Conservation (phyloP, 306 rosid species). For the Glycyrrhiza uralensis region DNA sequence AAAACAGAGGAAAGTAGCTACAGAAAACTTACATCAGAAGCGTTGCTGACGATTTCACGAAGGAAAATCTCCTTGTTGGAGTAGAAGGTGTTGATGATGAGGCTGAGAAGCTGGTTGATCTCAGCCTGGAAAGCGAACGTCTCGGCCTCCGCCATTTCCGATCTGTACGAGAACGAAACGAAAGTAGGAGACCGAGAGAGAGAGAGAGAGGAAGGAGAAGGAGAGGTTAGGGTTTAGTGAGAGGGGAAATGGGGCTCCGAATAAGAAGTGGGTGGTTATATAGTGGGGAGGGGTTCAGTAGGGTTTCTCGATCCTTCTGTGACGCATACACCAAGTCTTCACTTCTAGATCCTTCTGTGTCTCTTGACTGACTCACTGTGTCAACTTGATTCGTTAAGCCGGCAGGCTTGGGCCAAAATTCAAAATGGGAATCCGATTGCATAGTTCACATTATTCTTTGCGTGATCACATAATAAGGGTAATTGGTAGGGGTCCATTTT, state of each 20-base stretch:
- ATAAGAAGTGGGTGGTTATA: not conserved
- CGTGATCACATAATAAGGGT: too few relatives aligned
- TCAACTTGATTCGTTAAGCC: too few relatives aligned
- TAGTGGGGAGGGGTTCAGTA: slow-evolving; percentile 18
- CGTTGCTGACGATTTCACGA: slow-evolving; percentile 82
- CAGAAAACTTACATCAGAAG: slow-evolving; percentile 65
- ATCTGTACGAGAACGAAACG: not conserved
- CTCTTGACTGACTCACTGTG: not conserved
- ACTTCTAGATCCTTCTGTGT: slow-evolving; percentile 18
- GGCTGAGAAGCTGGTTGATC: slow-evolving; percentile 93
- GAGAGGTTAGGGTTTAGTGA: not conserved
- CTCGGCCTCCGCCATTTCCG: slow-evolving; percentile 64
- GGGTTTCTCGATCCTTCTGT: slow-evolving; percentile 89
- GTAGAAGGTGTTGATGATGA: slow-evolving; percentile 94
- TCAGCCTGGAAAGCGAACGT: slow-evolving; percentile 96
- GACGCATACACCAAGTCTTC: not conserved
- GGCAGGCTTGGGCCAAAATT: not conserved
- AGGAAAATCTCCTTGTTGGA: slow-evolving; percentile 98
- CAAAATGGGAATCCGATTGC: not conserved
- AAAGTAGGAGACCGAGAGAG: too few relatives aligned
- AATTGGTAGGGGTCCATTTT: too few relatives aligned
- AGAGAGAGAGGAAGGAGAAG: not conserved
- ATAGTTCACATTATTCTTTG: not conserved
- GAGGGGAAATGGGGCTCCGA: fast-evolving
- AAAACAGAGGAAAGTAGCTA: fast-evolving